These are phyloP conservation scores for Barnettozyma siamensis DNA, from an alignment of 805 yeast species.

Conservation along the genomic window DNA sequence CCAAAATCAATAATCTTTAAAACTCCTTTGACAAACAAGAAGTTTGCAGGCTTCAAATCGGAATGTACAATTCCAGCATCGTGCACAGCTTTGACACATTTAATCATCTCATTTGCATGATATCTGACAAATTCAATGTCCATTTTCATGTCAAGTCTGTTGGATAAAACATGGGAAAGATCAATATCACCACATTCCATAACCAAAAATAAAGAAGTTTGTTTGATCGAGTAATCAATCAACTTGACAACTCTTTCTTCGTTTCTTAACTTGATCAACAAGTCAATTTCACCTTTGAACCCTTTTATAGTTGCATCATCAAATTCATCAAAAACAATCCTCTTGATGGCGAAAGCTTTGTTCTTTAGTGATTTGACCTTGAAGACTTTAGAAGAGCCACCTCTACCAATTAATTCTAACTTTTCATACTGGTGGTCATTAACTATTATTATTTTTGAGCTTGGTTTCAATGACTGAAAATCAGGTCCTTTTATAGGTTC, in stretches of 20 bases:
- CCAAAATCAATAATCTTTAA: constrained; percentile 94
- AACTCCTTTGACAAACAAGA: constrained; percentile 74
- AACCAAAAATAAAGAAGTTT: constrained; percentile 60
- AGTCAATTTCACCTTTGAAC: constrained; percentile 85
- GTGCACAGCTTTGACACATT: constrained; percentile 87
- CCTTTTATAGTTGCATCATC: constrained; percentile 70
- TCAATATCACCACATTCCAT: constrained; percentile 97
- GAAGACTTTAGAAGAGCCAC: constrained; percentile 90
- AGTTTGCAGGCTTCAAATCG: constrained; percentile 68
- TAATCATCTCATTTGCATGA: constrained; percentile 70
- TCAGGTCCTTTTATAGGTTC: constrained; percentile 24
- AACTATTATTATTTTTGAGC: constrained; percentile 30
- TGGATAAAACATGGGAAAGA: constrained; percentile 70
- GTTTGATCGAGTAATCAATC: constrained; percentile 64
- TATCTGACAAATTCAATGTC: constrained; percentile 75
- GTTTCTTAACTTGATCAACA: constrained; percentile 52
- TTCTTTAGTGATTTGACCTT: constrained; percentile 58
- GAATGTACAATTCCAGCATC: constrained; percentile 79
- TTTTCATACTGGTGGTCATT: constrained; percentile 66
- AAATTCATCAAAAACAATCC: constrained; percentile 74
- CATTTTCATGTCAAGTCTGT: constrained; percentile 43
- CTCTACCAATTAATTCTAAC: constrained; percentile 77
- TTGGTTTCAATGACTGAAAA: constrained; percentile 12
- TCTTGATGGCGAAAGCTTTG: constrained; percentile 70
- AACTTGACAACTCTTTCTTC: constrained; percentile 73